Conservation (phyloP, 2,329 filamentous ascomycete genomes). For the Fonsecaea pedrosoi region DNA sequence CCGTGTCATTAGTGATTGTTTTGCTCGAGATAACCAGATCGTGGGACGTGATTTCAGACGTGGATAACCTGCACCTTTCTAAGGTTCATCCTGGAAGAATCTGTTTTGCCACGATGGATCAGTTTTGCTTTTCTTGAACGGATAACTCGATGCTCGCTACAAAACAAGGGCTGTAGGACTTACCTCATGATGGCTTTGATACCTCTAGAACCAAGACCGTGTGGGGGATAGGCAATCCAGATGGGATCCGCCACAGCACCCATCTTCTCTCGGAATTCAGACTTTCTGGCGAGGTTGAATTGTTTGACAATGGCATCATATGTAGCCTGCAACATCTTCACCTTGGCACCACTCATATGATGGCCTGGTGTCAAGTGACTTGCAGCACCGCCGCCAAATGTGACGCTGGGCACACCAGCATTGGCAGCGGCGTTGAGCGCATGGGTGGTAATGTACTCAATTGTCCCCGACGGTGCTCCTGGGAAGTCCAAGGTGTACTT, state of each 20-base stretch:
- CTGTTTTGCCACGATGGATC: slow-evolving; percentile 17
- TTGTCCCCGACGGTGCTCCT: slow-evolving; percentile 80
- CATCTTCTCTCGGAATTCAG: slow-evolving; percentile 88
- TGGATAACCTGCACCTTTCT: slow-evolving; percentile 12
- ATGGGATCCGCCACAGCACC: slow-evolving; percentile 82
- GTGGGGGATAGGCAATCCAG: slow-evolving; percentile 87
- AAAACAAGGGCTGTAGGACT: slow-evolving; percentile 10
- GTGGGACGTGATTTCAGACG: slow-evolving; percentile 9
- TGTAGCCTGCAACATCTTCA: slow-evolving; percentile 80
- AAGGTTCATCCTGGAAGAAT: slow-evolving; percentile 36
- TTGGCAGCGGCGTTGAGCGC: slow-evolving; percentile 68
- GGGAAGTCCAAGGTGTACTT: slow-evolving; percentile 98
- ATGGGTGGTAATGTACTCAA: slow-evolving; percentile 80
- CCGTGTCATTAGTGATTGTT: slow-evolving; percentile 7
- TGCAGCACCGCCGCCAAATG: slow-evolving; percentile 84
- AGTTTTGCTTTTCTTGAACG: not conserved
- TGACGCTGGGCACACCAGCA: slow-evolving; percentile 70
- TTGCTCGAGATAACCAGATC: slow-evolving; percentile 8
- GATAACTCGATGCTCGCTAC: not conserved
- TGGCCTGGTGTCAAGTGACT: slow-evolving; percentile 77
- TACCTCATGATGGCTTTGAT: slow-evolving; percentile 70
- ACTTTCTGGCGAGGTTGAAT: slow-evolving; percentile 81
- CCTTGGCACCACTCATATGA: slow-evolving; percentile 79
- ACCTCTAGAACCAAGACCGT: slow-evolving; percentile 81
- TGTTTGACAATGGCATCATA: slow-evolving; percentile 83